Conservation (phyloP, 805 yeast species). For the Yamadazyma endophytica region DNA sequence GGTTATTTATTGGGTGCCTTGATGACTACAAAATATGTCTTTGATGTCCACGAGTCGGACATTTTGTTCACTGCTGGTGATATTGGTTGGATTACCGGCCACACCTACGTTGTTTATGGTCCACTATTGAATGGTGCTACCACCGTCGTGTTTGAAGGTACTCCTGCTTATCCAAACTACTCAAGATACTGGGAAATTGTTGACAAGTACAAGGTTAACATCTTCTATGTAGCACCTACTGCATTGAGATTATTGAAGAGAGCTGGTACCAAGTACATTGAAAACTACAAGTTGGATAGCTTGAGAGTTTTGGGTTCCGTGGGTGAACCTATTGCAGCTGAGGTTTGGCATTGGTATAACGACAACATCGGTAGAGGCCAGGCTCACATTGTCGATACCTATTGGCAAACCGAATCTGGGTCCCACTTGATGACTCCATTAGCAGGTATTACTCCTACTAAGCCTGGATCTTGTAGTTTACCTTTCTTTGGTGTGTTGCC, state of each 20-base stretch:
- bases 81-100: conserved; percentile 91
- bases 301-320: conserved; percentile 93
- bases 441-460: conserved; percentile 91
- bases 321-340: conserved; percentile 98
- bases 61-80: conserved; percentile 83
- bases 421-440: conserved; percentile 91
- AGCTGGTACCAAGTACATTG: conserved; percentile 84
- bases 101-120: conserved; percentile 78
- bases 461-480: conserved; percentile 95
- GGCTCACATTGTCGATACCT: conserved; percentile 91
- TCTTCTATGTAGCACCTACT: conserved; percentile 82
- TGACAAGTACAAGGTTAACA: conserved; percentile 66
- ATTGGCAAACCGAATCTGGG: conserved; percentile 99
- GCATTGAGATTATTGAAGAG: conserved; percentile 81
- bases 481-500: conserved; percentile 96
- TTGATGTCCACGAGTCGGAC: conserved; percentile 74
- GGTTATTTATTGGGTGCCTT: conserved; percentile 75
- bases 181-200: conserved; percentile 80
- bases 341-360: conserved; percentile 98
- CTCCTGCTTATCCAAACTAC: conserved; percentile 80
- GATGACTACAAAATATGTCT: conserved; percentile 68
- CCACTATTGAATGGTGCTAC: conserved; percentile 75
- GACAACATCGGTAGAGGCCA: conserved; percentile 85
- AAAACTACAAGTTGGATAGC: conserved; percentile 76
- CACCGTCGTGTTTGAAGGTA: conserved; percentile 78